These are phyloP conservation scores for Aureobasidium sp. DNA, from an alignment of 2,329 filamentous ascomycete genomes.

Conservation along the genomic window DNA sequence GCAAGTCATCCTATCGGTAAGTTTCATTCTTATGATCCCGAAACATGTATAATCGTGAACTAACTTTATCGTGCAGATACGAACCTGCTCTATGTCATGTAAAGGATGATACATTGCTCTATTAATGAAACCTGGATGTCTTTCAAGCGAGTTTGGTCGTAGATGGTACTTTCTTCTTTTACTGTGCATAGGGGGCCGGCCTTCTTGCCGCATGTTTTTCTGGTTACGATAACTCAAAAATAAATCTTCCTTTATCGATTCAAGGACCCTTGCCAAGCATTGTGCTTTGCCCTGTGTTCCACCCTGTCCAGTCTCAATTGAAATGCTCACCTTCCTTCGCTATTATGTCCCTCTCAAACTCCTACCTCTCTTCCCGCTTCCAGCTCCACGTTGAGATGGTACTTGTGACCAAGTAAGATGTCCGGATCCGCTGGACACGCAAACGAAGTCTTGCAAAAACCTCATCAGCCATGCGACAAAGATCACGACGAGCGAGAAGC, in stretches of 20 bases:
- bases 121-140: background rate
- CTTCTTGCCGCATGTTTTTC: background rate
- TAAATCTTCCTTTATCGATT: background rate
- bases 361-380: background rate
- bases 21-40: conserved; percentile 26
- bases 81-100: conserved; percentile 40
- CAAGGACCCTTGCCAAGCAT: background rate
- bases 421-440: background rate
- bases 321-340: background rate
- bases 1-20: conserved; percentile 92
- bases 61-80: conserved; percentile 26
- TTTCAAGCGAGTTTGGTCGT: background rate
- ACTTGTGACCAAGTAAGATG: background rate
- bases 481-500: conserved; percentile 25
- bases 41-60: conserved; percentile 6
- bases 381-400: background rate
- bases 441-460: background rate
- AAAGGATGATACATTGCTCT: conserved; percentile 16
- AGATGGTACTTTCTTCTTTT: background rate
- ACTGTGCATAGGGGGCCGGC: background rate
- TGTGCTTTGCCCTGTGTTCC: background rate
- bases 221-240: background rate
- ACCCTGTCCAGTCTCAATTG: background rate
- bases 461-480: background rate
- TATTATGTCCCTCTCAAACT: too few relatives aligned